These are phyloP conservation scores for Cicer bijugum DNA, from an alignment of 306 rosid species.

Conservation along the genomic window DNA sequence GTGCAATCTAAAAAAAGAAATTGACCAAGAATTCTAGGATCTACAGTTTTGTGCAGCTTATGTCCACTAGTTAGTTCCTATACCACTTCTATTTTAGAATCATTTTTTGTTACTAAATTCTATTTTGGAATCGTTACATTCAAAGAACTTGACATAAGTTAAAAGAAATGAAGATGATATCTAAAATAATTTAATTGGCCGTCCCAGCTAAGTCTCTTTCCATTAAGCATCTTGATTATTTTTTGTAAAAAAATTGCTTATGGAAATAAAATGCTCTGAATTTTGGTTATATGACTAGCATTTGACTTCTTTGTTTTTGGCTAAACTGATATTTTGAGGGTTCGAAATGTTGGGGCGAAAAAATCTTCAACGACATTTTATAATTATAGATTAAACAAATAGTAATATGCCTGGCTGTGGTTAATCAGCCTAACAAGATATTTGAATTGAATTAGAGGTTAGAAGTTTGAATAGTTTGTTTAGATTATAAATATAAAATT, in stretches of 20 bases:
- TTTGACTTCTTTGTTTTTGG: not conserved
- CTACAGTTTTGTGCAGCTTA: not conserved
- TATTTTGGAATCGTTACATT: slow-evolving; percentile 15
- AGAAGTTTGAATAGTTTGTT: not conserved
- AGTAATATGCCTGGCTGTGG: not conserved
- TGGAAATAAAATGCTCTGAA: slow-evolving; percentile 9
- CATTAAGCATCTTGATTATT: slow-evolving; percentile 3
- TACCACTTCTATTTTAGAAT: slow-evolving; percentile 5
- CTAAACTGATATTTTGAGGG: slow-evolving; percentile 18
- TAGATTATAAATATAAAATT: not conserved
- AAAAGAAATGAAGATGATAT: not conserved
- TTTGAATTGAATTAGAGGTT: not conserved
- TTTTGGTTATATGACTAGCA: not conserved
- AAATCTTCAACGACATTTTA: not conserved
- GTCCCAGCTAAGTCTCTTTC: not conserved
- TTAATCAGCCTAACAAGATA: not conserved
- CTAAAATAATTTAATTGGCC: not conserved
- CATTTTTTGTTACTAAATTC: not conserved
- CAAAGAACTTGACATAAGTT: not conserved
- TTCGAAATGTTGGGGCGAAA: not conserved
- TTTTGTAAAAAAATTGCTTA: not conserved
- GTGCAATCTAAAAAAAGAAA: not conserved
- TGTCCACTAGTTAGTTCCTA: slow-evolving; percentile 3
- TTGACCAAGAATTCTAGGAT: slow-evolving; percentile 1
- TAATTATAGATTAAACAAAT: not conserved